phyloP scores from a whole-genome alignment of 495 filamentous ascomycete species.

The Aspergillus funiculosus region DNA sequence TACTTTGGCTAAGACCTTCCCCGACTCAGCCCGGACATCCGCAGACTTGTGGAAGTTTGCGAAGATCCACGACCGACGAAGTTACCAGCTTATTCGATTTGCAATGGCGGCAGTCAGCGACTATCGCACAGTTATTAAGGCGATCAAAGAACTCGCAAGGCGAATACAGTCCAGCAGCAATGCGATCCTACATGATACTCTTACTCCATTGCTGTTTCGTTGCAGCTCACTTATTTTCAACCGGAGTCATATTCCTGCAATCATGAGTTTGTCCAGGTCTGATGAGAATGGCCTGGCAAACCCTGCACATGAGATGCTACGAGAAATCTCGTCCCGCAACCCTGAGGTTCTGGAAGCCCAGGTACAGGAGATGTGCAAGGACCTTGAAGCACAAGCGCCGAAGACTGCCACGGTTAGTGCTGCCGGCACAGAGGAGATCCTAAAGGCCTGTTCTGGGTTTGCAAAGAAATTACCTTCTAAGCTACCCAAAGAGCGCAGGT shows the following conservation, averaged over 20 bases:
- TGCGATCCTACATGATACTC: conserved; percentile 62
- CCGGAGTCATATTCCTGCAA: conserved; percentile 82
- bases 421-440: conserved; percentile 67
- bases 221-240: conserved; percentile 83
- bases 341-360: conserved; percentile 88
- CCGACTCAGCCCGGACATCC: conserved; percentile 60
- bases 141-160: conserved; percentile 83
- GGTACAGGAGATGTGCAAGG: conserved; percentile 83
- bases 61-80: conserved; percentile 83
- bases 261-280: conserved; percentile 77
- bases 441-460: conserved; percentile 89
- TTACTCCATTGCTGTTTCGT: conserved; percentile 80
- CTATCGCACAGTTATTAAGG: conserved; percentile 81
- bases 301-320: conserved; percentile 83
- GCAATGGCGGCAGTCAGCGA: conserved; percentile 82
- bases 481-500: conserved; percentile 78
- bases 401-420: conserved; percentile 58
- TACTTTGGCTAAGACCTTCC: conserved; percentile 66
- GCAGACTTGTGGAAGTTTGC: conserved; percentile 84
- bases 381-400: conserved; percentile 74
- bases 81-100: conserved; percentile 82
- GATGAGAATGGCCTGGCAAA: conserved; percentile 71
- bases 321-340: conserved; percentile 83
- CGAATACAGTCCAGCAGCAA: conserved; percentile 63
- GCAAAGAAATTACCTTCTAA: conserved; percentile 79